These are phyloP conservation scores for Trichophyton mentagrophytes DNA, from an alignment of 2,329 filamentous ascomycete genomes.

Conservation along the genomic window DNA sequence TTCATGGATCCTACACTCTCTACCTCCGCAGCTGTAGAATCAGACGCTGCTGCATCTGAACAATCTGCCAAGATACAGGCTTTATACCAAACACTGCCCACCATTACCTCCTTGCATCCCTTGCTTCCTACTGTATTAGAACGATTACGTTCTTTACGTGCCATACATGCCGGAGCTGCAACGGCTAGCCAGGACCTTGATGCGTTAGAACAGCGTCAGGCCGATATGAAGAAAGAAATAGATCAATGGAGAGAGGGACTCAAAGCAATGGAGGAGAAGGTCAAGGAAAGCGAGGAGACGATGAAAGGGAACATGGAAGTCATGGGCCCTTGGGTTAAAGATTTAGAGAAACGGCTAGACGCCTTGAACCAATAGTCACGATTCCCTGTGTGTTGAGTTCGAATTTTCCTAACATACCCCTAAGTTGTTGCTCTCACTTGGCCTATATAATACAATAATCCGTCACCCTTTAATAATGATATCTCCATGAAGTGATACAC, in stretches of 20 bases:
- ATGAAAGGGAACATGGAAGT: slow-evolving; percentile 69
- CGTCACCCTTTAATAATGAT: no score
- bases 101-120: slow-evolving; percentile 74
- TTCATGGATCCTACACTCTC: slow-evolving; percentile 19
- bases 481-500: no score
- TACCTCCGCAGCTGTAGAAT: slow-evolving; percentile 38
- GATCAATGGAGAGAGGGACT: slow-evolving; percentile 74
- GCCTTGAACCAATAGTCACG: slow-evolving; percentile 35
- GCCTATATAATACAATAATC: no score
- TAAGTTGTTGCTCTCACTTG: no score
- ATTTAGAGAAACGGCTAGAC: slow-evolving; percentile 64
- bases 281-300: slow-evolving; percentile 55
- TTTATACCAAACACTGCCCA: slow-evolving; percentile 75
- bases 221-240: slow-evolving; percentile 71
- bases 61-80: slow-evolving; percentile 80
- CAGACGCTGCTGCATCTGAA: slow-evolving; percentile 39
- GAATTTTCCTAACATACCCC: background rate
- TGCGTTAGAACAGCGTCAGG: slow-evolving; percentile 64
- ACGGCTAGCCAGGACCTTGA: slow-evolving; percentile 65
- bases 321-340: slow-evolving; percentile 82
- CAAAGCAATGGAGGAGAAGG: slow-evolving; percentile 61
- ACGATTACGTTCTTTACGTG: slow-evolving; percentile 66
- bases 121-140: slow-evolving; percentile 76
- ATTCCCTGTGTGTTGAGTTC: background rate
- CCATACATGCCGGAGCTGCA: slow-evolving; percentile 77